Percentiles rank a stretch among this genome's conserved stretches.
Evolutionary conservation across 1,284 basidiomycete genomes (phyloP).

Genomic region (Puccinia polysora): DNA sequence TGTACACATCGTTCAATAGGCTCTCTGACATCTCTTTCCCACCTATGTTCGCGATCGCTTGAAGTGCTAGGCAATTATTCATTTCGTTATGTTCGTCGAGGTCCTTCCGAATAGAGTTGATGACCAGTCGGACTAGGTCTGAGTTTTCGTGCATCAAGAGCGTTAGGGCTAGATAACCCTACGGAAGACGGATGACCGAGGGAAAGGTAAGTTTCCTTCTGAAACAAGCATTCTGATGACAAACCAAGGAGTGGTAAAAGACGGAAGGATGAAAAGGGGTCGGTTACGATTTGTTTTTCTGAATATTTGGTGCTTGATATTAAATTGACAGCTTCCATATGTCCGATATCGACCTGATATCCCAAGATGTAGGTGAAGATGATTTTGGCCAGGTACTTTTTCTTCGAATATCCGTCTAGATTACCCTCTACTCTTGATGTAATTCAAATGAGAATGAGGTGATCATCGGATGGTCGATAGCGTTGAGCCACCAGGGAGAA

Average conservation of each 20-base stretch:
- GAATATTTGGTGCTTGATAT: conserved; percentile 93
- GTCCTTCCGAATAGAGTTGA: conserved; percentile 97
- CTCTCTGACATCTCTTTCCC: conserved; percentile 98
- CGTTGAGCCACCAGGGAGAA: too few species aligned
- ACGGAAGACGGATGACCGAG: not conserved
- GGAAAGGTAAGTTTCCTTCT: not conserved
- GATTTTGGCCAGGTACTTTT: conserved; percentile 87
- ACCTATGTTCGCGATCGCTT: conserved; percentile 97
- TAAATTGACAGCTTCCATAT: conserved; percentile 98
- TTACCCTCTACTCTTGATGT: conserved; percentile 69
- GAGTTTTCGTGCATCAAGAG: conserved; percentile 98
- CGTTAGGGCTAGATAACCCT: conserved; percentile 97
- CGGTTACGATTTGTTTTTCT: conserved; percentile 94
- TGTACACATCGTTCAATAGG: conserved; percentile 84
- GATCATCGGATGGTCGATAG: too few species aligned
- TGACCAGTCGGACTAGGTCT: conserved; percentile 87
- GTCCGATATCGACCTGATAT: conserved; percentile 96
- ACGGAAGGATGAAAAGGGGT: not conserved
- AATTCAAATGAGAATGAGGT: conserved; percentile 2
- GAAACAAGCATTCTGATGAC: too few species aligned
- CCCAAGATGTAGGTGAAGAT: conserved; percentile 98
- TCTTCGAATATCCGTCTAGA: conserved; percentile 96
- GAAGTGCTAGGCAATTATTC: conserved; percentile 91
- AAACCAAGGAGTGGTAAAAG: not conserved
- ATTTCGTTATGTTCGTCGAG: conserved; percentile 90